Conservation (phyloP, 257 asterid genomes). For the Buddleja alternifolia region DNA sequence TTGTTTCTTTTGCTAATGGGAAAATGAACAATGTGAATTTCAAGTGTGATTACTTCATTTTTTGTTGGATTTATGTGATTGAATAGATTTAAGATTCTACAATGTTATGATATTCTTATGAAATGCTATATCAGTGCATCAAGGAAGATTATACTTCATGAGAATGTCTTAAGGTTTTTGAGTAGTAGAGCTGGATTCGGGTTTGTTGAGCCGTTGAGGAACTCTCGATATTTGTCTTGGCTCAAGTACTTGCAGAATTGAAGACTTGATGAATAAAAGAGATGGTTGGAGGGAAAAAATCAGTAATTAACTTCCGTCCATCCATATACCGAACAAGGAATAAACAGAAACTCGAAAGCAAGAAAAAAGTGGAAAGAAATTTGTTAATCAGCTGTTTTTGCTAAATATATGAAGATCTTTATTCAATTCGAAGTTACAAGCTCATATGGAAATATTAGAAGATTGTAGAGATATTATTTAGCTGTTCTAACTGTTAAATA, state of each 20-base stretch:
- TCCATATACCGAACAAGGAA: neutral
- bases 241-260: neutral
- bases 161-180: neutral
- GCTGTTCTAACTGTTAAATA: neutral
- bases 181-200: neutral
- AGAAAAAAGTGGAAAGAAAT: neutral
- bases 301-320: neutral
- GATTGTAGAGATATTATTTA: neutral
- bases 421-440: neutral
- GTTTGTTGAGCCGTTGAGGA: neutral
- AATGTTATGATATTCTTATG: no score
- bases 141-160: no score
- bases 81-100: neutral
- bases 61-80: neutral
- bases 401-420: neutral
- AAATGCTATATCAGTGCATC: no score
- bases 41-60: neutral
- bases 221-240: neutral
- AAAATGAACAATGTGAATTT: constrained; percentile 9
- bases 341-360: neutral
- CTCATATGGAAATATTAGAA: neutral
- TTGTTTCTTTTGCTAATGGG: neutral
- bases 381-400: neutral
- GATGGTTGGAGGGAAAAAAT: no score
- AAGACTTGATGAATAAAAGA: neutral